Percentiles rank a stretch among this genome's conserved stretches.
Evolutionary conservation across 2,329 filamentous ascomycete species (phyloP).

Genomic region (Nothopassalora personata): DNA sequence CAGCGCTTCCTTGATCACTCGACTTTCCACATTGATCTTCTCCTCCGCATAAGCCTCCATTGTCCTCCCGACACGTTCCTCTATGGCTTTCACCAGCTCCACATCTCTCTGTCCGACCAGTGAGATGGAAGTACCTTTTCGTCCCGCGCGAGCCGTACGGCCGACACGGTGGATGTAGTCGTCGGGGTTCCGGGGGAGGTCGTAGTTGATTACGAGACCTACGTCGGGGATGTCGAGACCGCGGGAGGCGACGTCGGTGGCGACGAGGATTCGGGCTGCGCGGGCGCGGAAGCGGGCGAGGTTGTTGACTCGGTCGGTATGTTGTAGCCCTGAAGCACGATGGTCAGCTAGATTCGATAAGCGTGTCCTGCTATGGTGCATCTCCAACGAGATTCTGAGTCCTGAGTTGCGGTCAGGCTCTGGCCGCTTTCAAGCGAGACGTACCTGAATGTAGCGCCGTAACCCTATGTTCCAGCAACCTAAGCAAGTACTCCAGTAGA

Average conservation of each 20-base stretch:
- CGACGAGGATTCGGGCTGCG: slow-evolving; percentile 76
- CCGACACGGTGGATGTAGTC: slow-evolving; percentile 97
- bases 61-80: slow-evolving; percentile 69
- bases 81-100: slow-evolving; percentile 82
- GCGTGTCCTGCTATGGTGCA: too few relatives aligned
- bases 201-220: slow-evolving; percentile 86
- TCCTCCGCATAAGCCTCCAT: slow-evolving; percentile 85
- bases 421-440: too few relatives aligned
- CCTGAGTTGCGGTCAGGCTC: too few relatives aligned
- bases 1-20: slow-evolving; percentile 77
- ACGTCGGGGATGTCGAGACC: slow-evolving; percentile 95
- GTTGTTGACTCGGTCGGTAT: slow-evolving; percentile 79
- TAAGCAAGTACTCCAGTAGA: slow-evolving; percentile 80
- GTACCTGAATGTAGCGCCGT: slow-evolving; percentile 74
- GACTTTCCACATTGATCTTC: slow-evolving; percentile 86
- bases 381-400: too few relatives aligned
- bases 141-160: slow-evolving; percentile 86
- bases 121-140: slow-evolving; percentile 74
- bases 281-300: slow-evolving; percentile 85
- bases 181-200: slow-evolving; percentile 90
- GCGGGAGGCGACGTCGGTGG: slow-evolving; percentile 89
- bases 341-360: too few relatives aligned
- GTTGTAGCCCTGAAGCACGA: slow-evolving; percentile 56
- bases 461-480: slow-evolving; percentile 80
- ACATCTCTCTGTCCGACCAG: slow-evolving; percentile 93